Evolutionary conservation across 257 asterid species (phyloP), one percentile per base, ranked within the genome.

Genomic region (Nicotiana tabacum): DNA sequence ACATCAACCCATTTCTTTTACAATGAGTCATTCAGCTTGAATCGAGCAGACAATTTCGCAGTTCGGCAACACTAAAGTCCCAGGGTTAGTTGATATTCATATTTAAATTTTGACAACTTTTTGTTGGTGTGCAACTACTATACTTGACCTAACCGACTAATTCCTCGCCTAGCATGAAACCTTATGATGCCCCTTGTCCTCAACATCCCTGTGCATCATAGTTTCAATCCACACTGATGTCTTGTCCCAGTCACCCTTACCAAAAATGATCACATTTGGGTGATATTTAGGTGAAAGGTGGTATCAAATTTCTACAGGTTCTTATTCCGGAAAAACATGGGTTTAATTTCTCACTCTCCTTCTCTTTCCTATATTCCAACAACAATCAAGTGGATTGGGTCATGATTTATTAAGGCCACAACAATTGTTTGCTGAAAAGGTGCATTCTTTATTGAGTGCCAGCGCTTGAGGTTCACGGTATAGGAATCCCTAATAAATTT

Each of bases 241-340:
- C 61, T 46, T 72, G 79, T 72, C 78, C 79, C 21, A 72, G 60
- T 72, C 39, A 72, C 18, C 60, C 79, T 72, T 72, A 58, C 57
- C 39, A 72, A 46, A 43, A 43, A 72, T 72, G 33, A 69, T 69
- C 33, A 21, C 61, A 43, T 35, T 72, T 72, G 79, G 79, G 57
- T 69, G 58, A 39, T 39, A 72, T 29, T 72, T 29, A 46, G 30
- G 39, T 72, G 61, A 46, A 72, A 72, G 35, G 78, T 21, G 58
- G 78, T 29, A 46, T 72, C 78, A 72, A 72, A 43, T 0, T 72
- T 72, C 37, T 12, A n/a, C 58, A 72, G 27, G 37, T 48, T 70
- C 37, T 72, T 43, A 46, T 46, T 72, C 78, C 61, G 18, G 79
- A 46, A 72, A 72, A 72, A 46, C n/a, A n/a, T 70, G 35, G 58